Percentiles rank a stretch among this genome's conserved stretches.
phyloP scores from a whole-genome alignment of 163 green algal species.

The Picocystis sp. region DNA sequence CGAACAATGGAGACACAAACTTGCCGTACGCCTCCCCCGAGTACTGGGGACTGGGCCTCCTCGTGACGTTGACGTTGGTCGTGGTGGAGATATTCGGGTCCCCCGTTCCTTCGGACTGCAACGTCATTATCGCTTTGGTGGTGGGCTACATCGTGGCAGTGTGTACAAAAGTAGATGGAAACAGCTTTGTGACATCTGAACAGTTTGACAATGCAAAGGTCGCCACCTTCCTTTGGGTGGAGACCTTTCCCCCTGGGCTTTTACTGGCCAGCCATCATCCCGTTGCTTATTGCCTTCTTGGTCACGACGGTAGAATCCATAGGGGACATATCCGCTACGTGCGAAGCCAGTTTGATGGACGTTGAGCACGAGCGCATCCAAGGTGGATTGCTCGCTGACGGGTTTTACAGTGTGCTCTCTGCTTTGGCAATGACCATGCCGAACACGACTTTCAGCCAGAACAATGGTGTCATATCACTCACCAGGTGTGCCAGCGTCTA shows the following conservation, averaged over 20 bases:
- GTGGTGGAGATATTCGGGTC: slow-evolving; percentile 62
- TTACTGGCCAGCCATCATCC: slow-evolving; percentile 51
- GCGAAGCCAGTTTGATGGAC: slow-evolving; percentile 28
- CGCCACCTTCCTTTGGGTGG: slow-evolving; percentile 69
- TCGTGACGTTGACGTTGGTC: slow-evolving; percentile 41
- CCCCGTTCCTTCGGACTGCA: slow-evolving; percentile 53
- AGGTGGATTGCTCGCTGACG: slow-evolving; percentile 18
- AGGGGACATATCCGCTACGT: slow-evolving; percentile 50
- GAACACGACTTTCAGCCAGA: slow-evolving; percentile 56
- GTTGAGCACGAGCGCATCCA: slow-evolving; percentile 29
- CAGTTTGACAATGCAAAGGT: slow-evolving; percentile 36
- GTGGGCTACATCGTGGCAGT: slow-evolving; percentile 34
- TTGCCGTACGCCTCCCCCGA: slow-evolving; percentile 43
- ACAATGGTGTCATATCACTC: slow-evolving; percentile 56
- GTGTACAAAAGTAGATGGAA: slow-evolving; percentile 22
- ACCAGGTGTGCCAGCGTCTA: slow-evolving; percentile 37
- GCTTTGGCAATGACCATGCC: slow-evolving; percentile 38
- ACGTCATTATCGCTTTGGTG: slow-evolving; percentile 47
- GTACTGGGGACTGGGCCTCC: slow-evolving; percentile 58
- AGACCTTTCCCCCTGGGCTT: slow-evolving; percentile 46
- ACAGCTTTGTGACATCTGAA: slow-evolving; percentile 32
- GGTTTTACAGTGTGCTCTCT: slow-evolving; percentile 38
- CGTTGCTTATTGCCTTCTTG: slow-evolving; percentile 44
- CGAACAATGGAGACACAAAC: slow-evolving; percentile 44
- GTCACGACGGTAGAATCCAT: slow-evolving; percentile 60